These are phyloP conservation scores for Chalara sp. DNA, from an alignment of 2,329 filamentous ascomycete species.

Conservation along the genomic window DNA sequence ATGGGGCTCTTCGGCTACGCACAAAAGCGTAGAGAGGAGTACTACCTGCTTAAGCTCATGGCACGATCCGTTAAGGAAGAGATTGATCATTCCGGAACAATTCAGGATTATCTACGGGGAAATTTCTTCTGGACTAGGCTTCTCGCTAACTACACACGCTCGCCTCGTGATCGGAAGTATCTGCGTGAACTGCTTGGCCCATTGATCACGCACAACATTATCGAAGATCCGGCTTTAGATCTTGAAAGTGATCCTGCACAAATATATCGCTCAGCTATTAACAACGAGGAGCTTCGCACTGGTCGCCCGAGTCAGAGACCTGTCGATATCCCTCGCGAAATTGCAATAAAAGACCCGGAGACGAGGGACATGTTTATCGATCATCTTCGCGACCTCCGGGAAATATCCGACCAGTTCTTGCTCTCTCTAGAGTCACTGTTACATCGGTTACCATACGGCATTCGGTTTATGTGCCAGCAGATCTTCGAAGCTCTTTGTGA, in stretches of 20 bases:
- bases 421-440: slow-evolving; percentile 73
- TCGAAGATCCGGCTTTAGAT: slow-evolving; percentile 85
- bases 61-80: slow-evolving; percentile 79
- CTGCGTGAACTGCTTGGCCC: slow-evolving; percentile 79
- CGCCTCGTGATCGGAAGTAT: slow-evolving; percentile 87
- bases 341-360: slow-evolving; percentile 93
- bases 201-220: slow-evolving; percentile 82
- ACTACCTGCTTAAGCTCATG: slow-evolving; percentile 88
- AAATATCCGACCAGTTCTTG: slow-evolving; percentile 91
- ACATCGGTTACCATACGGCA: slow-evolving; percentile 85
- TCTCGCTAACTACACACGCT: slow-evolving; percentile 79
- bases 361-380: slow-evolving; percentile 90
- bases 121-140: slow-evolving; percentile 93
- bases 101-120: slow-evolving; percentile 82
- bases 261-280: slow-evolving; percentile 92
- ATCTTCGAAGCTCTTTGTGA: slow-evolving; percentile 72
- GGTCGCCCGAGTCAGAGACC: slow-evolving; percentile 75
- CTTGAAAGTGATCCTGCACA: slow-evolving; percentile 96
- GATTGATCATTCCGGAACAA: slow-evolving; percentile 61
- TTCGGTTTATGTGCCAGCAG: slow-evolving; percentile 81
- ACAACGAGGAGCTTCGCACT: slow-evolving; percentile 92
- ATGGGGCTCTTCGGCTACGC: slow-evolving; percentile 97
- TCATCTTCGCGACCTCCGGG: slow-evolving; percentile 85
- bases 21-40: slow-evolving; percentile 93
- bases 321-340: slow-evolving; percentile 79